A percentile compares a stretch with the other conserved stretches of the same genome.
Evolutionary conservation across 345 rosid genomes (phyloP).

Genomic region (Eutrema japonicum): DNA sequence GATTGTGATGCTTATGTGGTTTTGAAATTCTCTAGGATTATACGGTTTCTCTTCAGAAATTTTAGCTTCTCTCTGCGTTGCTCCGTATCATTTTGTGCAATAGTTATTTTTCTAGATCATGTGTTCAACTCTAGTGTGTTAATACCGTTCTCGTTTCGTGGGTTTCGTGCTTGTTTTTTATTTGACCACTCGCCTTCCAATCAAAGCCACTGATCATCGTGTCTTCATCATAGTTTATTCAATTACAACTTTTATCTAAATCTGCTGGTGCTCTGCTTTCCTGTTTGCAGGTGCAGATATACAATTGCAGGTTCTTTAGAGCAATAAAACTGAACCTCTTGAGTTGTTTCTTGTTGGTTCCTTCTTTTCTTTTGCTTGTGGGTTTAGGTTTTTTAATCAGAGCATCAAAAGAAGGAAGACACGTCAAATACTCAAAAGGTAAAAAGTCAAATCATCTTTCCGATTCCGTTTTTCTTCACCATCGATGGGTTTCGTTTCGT

Average conservation of each 20-base stretch:
- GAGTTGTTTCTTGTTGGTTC: too few relatives aligned
- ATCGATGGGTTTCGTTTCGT: not conserved
- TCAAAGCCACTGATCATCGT: not conserved
- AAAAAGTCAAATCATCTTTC: too few relatives aligned
- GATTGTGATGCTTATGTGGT: not conserved
- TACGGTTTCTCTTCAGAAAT: not conserved
- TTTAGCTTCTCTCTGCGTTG: constrained; percentile 11
- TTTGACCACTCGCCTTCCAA: not conserved
- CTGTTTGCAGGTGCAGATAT: constrained; percentile 7
- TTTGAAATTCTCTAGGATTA: not conserved
- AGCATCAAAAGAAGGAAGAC: too few relatives aligned
- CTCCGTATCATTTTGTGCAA: not conserved
- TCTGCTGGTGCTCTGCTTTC: too few relatives aligned
- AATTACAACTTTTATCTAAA: too few relatives aligned
- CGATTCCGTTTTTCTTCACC: too few relatives aligned
- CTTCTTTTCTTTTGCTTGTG: too few relatives aligned
- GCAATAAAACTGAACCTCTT: too few relatives aligned
- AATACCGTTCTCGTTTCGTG: not conserved
- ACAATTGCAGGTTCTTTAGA: not conserved
- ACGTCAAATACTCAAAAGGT: too few relatives aligned
- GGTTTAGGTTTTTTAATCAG: too few relatives aligned
- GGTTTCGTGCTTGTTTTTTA: too few relatives aligned
- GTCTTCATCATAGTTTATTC: not conserved
- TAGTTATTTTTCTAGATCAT: not conserved
- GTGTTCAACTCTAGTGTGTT: constrained; percentile 5